Evolutionary conservation across 1,139 yeast species (phyloP).

Genomic region (Nadsonia commutata): DNA sequence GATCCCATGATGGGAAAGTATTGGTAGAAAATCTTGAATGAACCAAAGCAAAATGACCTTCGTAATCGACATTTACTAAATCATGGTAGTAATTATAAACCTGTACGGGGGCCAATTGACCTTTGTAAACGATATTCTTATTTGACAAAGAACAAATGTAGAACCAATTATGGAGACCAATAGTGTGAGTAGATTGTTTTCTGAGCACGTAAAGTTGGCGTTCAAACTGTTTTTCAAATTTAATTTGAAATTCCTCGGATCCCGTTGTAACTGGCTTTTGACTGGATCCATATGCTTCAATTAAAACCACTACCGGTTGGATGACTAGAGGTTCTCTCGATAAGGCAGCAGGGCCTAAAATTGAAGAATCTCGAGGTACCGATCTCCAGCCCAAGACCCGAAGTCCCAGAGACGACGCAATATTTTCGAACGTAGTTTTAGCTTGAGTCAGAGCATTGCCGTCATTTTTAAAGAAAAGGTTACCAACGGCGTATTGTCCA

Average conservation of each 20-base stretch:
- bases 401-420: conserved; percentile 65
- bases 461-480: conserved; percentile 78
- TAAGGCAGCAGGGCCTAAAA: conserved; percentile 87
- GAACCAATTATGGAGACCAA: conserved; percentile 94
- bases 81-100: conserved; percentile 92
- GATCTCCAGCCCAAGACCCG: conserved; percentile 86
- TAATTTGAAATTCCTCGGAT: conserved; percentile 36
- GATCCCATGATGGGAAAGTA: conserved; percentile 98
- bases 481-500: conserved; percentile 93
- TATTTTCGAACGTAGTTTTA: conserved; percentile 59
- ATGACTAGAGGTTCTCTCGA: conserved; percentile 84
- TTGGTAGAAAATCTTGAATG: conserved; percentile 97
- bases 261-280: conserved; percentile 17
- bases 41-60: conserved; percentile 90
- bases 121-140: conserved; percentile 89
- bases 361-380: conserved; percentile 90
- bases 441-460: conserved; percentile 51
- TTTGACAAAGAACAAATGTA: conserved; percentile 86
- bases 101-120: conserved; percentile 93
- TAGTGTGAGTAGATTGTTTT: conserved; percentile 79
- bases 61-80: conserved; percentile 78
- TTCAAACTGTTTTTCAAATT: conserved; percentile 55
- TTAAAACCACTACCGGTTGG: conserved; percentile 75
- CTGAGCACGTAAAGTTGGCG: conserved; percentile 74
- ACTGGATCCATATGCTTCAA: conserved; percentile 37